Evolutionary conservation across 495 filamentous ascomycete species (phyloP), one percentile per base, ranked within the genome.

Genomic region (Hypoxylon fuscum): DNA sequence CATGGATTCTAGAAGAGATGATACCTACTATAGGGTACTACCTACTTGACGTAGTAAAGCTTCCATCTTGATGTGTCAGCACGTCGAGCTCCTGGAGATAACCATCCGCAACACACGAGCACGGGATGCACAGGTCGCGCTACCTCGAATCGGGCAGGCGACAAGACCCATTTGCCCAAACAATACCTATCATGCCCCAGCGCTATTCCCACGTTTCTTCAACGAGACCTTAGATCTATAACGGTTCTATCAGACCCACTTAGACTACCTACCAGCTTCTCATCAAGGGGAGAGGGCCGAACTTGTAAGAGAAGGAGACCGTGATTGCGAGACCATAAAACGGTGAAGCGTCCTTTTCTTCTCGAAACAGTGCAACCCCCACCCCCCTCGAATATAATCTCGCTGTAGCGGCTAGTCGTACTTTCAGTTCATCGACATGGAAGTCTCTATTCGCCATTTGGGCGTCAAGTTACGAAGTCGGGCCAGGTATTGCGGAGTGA

Each of bases 81-180:
- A 43, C 57, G 25, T 54, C 43, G 40, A 45, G 31, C 15, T 35
- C 29, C 21, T 9, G 21, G n/a, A 38, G 37, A 49, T 61, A 65
- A 25, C 62, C 52, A 57, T 57, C 56, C 27, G 14, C 41, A 46
- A 42, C 51, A 42, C 51, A 43, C n/a, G 8, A 12, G n/a, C 11
- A 43, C 47, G 56, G 62, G 62, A 52, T 66, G 44, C 44, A 41
- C 51, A 6, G 45, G 14, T 46, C 31, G 63, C 63, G 48, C 63
- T 66, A 66, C 63, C 31, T 54, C 60, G 42, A 58, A 66, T 66
- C 27, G 29, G 63, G 63, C 57, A 66, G 63, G 63, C 63, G 57
- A 37, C 22, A 49, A 31, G 57, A 48, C 52, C 23, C 47, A 14
- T 52, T 52, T 15, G 41, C 38, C 25, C 43, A 15, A 62, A 15